Conservation (phyloP, 2,329 filamentous ascomycete genomes). For the Fusarium sterilihyphosum region DNA sequence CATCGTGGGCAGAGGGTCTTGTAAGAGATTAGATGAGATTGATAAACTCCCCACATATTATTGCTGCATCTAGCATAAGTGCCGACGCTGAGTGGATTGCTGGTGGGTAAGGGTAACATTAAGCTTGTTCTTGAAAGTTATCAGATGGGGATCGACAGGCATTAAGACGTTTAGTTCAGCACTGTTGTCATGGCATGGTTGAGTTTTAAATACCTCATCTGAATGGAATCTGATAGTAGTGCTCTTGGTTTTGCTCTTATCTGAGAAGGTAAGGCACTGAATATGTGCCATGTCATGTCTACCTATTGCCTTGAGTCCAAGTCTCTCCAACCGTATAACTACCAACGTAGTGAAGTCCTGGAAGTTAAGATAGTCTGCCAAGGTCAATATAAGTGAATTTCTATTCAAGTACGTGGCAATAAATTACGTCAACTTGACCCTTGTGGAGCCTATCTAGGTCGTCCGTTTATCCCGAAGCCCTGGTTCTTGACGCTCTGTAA, state of each 20-base stretch:
- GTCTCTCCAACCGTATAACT: background rate
- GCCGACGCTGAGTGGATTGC: conserved; percentile 18
- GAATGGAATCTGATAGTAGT: background rate
- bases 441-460: background rate
- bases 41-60: conserved; percentile 27
- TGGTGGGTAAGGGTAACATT: conserved; percentile 27
- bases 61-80: conserved; percentile 13
- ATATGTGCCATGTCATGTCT: background rate
- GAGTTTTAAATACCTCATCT: conserved; percentile 3
- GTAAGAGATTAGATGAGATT: conserved; percentile 39
- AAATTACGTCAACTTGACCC: background rate
- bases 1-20: background rate
- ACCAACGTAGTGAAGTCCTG: background rate
- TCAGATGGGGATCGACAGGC: conserved; percentile 17
- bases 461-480: background rate
- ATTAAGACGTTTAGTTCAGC: background rate
- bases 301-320: background rate
- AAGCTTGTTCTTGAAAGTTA: conserved; percentile 16
- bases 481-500: background rate
- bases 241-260: background rate
- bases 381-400: background rate
- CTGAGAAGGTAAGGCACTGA: background rate
- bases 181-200: background rate
- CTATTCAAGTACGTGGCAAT: background rate
- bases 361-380: background rate